These are phyloP conservation scores for Nannochloropsis salina DNA, from an alignment of 108 stramenopile species.

Conservation along the genomic window DNA sequence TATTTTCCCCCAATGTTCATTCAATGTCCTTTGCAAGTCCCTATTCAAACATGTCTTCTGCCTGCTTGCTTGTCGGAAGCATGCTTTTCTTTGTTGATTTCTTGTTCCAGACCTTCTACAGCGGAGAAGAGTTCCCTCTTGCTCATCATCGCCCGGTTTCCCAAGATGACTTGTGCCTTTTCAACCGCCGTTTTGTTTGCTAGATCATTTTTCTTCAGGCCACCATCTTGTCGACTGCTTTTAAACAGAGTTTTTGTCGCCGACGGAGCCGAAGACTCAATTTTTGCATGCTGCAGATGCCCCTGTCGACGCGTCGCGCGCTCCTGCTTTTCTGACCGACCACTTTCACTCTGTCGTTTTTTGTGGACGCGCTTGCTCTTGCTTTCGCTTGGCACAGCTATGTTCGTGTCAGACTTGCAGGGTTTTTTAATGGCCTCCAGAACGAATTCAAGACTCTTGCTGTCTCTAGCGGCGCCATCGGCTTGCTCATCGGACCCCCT, in stretches of 20 bases:
- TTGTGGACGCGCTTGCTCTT: background rate
- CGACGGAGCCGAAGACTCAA: background rate
- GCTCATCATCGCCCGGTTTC: conserved; percentile 1
- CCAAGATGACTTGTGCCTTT: background rate
- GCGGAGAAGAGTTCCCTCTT: background rate
- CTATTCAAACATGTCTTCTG: background rate
- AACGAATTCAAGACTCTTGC: background rate
- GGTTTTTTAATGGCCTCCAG: background rate
- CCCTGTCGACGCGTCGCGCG: background rate
- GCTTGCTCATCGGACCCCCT: background rate
- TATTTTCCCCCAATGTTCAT: background rate
- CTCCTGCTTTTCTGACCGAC: background rate
- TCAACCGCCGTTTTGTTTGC: background rate
- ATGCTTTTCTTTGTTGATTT: background rate
- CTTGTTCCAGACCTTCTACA: background rate
- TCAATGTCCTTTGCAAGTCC: too few relatives aligned
- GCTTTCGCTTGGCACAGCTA: background rate
- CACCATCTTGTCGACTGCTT: background rate
- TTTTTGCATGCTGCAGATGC: background rate
- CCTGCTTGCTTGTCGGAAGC: background rate
- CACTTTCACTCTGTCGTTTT: background rate
- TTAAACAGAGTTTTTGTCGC: background rate
- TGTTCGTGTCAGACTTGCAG: background rate
- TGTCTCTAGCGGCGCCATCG: background rate
- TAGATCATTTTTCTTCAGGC: background rate